A percentile compares a stretch with the other conserved stretches of the same genome.
Conservation (phyloP, 2,329 filamentous ascomycete genomes). For the Claviceps digitariae region DNA sequence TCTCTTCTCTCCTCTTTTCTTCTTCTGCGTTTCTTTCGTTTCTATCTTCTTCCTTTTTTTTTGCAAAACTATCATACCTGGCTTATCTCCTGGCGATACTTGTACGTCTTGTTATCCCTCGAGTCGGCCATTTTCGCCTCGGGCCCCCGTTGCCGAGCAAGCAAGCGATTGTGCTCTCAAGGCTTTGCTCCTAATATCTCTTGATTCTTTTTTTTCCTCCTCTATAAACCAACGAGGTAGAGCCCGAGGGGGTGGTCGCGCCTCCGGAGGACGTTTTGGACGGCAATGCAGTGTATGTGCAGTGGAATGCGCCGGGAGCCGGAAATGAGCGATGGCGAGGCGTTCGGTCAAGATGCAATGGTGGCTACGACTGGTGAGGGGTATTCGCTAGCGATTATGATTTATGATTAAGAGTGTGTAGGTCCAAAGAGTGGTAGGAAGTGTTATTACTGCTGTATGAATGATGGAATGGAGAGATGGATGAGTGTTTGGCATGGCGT, state of each 20-base stretch:
- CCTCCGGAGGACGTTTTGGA: too few species aligned
- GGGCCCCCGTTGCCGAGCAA: not conserved
- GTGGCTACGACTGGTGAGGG: not conserved
- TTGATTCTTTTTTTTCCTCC: not conserved
- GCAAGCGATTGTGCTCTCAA: not conserved
- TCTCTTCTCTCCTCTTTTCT: too few species aligned
- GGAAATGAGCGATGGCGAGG: not conserved
- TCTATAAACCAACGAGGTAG: too few species aligned
- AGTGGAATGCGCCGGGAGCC: not conserved
- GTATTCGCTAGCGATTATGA: not conserved
- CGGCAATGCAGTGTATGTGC: not conserved
- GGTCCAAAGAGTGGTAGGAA: not conserved
- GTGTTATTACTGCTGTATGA: not conserved
- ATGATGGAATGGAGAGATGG: not conserved
- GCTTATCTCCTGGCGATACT: slow-evolving; percentile 97
- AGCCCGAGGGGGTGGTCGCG: too few species aligned
- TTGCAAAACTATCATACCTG: too few species aligned
- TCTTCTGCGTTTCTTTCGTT: too few species aligned
- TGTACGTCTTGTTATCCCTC: slow-evolving; percentile 44
- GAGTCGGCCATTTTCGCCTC: slow-evolving; percentile 47
- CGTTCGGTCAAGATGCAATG: not conserved
- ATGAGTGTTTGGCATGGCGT: not conserved
- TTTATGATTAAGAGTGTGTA: not conserved
- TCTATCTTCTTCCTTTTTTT: too few species aligned
- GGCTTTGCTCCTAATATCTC: not conserved